Evolutionary conservation across 176 grass and related monocot genomes (phyloP).

Genomic region (Oropetium thomaeum): DNA sequence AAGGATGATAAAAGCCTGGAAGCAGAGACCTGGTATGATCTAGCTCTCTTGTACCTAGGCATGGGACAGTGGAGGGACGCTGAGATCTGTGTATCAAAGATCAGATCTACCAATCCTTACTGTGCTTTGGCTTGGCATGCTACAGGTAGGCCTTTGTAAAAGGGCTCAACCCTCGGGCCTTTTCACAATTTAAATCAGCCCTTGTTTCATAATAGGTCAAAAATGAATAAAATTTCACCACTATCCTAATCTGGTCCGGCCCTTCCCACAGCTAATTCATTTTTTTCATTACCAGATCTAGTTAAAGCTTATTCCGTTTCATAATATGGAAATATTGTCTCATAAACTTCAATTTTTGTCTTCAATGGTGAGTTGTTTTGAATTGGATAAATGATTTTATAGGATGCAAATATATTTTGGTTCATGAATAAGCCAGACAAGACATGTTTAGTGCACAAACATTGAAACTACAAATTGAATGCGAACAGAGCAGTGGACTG

Average conservation of each 20-base stretch:
- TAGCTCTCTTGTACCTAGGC: conserved; percentile 78
- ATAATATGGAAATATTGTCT: neutral
- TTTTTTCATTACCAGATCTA: no score
- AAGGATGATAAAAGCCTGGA: conserved; percentile 75
- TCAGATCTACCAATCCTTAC: conserved; percentile 53
- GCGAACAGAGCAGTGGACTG: neutral
- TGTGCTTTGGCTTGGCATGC: conserved; percentile 76
- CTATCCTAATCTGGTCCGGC: no score
- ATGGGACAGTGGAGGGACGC: conserved; percentile 86
- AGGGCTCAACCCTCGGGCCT: no score
- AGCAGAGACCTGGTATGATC: conserved; percentile 89
- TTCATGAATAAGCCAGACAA: neutral
- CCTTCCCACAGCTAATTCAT: no score
- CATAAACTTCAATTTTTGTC: neutral
- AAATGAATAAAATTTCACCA: no score
- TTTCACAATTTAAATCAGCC: no score
- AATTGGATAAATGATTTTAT: neutral
- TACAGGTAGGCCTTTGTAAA: conserved; percentile 44
- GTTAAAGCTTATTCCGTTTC: no score
- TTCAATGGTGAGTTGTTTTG: neutral
- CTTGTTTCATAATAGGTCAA: no score
- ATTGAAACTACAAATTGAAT: neutral
- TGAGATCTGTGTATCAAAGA: conserved; percentile 69
- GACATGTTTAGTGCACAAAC: neutral
- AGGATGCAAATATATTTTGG: neutral